phyloP scores from a whole-genome alignment of 352 stramenopile species.

The Globisporangium takayamanum region DNA sequence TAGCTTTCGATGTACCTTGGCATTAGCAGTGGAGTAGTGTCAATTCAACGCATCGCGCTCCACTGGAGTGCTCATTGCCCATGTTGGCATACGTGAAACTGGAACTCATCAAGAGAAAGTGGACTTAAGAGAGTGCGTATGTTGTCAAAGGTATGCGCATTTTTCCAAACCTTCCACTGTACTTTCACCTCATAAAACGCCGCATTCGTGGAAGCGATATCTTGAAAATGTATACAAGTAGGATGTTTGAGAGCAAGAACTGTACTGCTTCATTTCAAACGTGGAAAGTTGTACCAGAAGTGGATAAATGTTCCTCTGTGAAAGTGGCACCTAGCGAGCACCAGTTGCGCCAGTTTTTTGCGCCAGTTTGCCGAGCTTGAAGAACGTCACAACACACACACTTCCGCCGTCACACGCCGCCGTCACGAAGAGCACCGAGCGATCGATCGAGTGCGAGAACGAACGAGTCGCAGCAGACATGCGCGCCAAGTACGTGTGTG shows the following conservation, averaged over 20 bases:
- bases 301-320: not conserved
- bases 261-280: not conserved
- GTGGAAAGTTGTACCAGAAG: not conserved
- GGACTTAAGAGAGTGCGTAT: too few species aligned
- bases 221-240: too few species aligned
- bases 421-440: not conserved
- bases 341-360: not conserved
- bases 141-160: too few species aligned
- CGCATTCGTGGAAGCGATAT: too few species aligned
- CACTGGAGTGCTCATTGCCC: too few species aligned
- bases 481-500: conserved; percentile 6
- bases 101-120: too few species aligned
- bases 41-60: too few species aligned
- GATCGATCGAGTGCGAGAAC: not conserved
- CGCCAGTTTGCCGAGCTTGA: not conserved
- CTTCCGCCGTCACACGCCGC: not conserved
- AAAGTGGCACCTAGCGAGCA: not conserved
- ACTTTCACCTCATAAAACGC: too few species aligned
- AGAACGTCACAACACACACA: not conserved
- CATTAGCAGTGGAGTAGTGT: too few species aligned
- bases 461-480: not conserved
- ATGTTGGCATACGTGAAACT: too few species aligned
- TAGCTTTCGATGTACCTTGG: too few species aligned
- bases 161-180: too few species aligned
- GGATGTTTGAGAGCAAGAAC: not conserved